Percentiles rank a stretch among this genome's conserved stretches.
These are phyloP conservation scores for Coffea canephora DNA, from an alignment of 257 asterid genomes.

Conservation along the genomic window DNA sequence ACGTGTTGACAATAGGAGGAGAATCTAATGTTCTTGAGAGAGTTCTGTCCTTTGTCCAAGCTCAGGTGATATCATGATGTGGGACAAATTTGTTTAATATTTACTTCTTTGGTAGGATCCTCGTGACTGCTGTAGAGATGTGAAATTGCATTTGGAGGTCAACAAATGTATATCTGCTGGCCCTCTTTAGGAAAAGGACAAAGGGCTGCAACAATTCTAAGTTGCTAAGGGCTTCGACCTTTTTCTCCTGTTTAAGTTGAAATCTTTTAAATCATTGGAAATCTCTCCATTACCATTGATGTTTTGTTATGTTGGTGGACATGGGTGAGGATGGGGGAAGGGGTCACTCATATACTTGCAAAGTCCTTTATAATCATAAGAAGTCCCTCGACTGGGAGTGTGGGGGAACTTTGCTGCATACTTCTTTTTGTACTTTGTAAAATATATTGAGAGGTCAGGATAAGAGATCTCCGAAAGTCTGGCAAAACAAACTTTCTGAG, in stretches of 20 bases:
- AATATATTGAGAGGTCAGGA: not conserved
- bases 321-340: not conserved
- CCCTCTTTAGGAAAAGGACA: no score
- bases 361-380: not conserved
- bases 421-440: not conserved
- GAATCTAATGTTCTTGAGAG: conserved; percentile 36
- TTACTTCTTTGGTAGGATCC: not conserved
- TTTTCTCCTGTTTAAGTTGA: no score
- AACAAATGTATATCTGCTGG: not conserved
- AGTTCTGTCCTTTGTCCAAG: not conserved
- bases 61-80: not conserved
- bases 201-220: not conserved
- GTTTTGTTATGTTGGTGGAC: no score
- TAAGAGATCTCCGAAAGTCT: no score
- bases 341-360: not conserved
- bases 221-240: not conserved
- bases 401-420: not conserved
- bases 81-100: not conserved
- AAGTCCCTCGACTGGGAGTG: no score
- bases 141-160: not conserved
- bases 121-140: not conserved
- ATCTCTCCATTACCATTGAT: no score
- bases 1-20: conserved; percentile 66
- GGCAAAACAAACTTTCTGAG: not conserved
- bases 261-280: no score